These are phyloP conservation scores for Clavariopsis aquatica DNA, from an alignment of 495 filamentous ascomycete genomes.

Conservation along the genomic window DNA sequence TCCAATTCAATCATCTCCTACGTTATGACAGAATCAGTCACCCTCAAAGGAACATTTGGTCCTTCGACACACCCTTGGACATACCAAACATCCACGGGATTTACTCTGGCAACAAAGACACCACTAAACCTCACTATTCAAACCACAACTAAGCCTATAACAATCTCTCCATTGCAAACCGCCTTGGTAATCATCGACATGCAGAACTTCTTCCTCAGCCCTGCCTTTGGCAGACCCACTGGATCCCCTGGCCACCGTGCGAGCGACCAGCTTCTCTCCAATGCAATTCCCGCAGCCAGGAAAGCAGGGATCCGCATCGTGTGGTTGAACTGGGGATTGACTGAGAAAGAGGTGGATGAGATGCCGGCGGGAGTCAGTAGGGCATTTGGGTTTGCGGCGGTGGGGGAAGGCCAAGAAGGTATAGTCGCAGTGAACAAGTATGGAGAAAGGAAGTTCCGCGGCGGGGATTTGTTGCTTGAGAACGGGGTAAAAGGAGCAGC, in stretches of 20 bases:
- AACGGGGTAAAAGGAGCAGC: conserved; percentile 38
- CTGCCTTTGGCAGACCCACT: conserved; percentile 42
- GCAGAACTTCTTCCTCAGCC: conserved; percentile 63
- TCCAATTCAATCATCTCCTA: neutral
- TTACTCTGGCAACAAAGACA: conserved; percentile 39
- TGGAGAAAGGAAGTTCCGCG: conserved; percentile 25
- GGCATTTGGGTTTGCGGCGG: conserved; percentile 50
- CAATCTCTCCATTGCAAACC: conserved; percentile 48
- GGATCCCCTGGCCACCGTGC: conserved; percentile 41
- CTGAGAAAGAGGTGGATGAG: conserved; percentile 51
- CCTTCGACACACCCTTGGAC: conserved; percentile 28
- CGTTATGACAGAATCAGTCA: neutral
- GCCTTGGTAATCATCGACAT: conserved; percentile 62
- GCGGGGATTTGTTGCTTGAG: conserved; percentile 36
- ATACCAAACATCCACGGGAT: conserved; percentile 37
- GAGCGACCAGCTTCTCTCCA: conserved; percentile 38
- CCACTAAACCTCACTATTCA: conserved; percentile 21
- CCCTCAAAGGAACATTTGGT: neutral
- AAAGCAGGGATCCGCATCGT: conserved; percentile 55
- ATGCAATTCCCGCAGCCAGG: conserved; percentile 50
- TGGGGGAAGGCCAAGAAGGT: conserved; percentile 30
- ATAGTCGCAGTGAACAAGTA: conserved; percentile 38
- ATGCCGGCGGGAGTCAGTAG: conserved; percentile 55
- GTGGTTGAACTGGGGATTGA: conserved; percentile 65
- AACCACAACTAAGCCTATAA: conserved; percentile 44